Base-by-base conservation (phyloP, 352 stramenopile genomes). In the Globisporangium acanthophoron region DNA sequence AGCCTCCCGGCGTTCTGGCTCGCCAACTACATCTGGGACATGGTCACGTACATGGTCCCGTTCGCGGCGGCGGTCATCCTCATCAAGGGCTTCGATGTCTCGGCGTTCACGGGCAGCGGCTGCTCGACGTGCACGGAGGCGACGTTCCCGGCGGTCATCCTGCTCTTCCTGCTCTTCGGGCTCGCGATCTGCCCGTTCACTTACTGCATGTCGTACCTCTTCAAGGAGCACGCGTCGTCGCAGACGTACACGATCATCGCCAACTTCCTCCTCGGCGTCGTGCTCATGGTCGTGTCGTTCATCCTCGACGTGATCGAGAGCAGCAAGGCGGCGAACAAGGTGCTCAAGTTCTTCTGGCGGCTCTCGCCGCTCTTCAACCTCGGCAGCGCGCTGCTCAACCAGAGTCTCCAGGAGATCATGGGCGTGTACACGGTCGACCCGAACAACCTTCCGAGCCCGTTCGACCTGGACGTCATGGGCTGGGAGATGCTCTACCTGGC, bases 1-100 rank as follows among this genome's bases (percentile, higher is more conserved):
- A 85, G 82, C 51, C 71, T 98, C 6, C 70, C 64, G 0, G 87
- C 92, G 0, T 99, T 98, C 63, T 99, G 97, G 97, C 48, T 98
- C 16, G 92, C 92, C 15, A 98, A 96, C 37, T 98, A 90, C 62
- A 49, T 94, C 15, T 98, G 90, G 81, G 94, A 98, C 60, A 62
- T 96, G 46, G 51, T 90, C 11, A 90, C 87, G 24, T 98, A 98
- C 73, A 55, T 95, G 43, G 66, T 97, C 0, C 74, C 83, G 21
- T 70, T 71, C 45, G 54, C 57, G 0, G 65, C 69, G 15, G 74
- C 70, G 7, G 57, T 88, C 50, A 44, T 79, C 5, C 58, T 82
- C 24, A 68, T 81, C 49, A 45, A 78, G 33, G 21, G 12, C 3
- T 81, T 71, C 55, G 56, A 68, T 33, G 59, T 81, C n/a, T 58